Percentiles rank a stretch among this genome's conserved stretches.
Conservation (phyloP, 441 rosid genomes). For the Euphorbia celastroides region DNA sequence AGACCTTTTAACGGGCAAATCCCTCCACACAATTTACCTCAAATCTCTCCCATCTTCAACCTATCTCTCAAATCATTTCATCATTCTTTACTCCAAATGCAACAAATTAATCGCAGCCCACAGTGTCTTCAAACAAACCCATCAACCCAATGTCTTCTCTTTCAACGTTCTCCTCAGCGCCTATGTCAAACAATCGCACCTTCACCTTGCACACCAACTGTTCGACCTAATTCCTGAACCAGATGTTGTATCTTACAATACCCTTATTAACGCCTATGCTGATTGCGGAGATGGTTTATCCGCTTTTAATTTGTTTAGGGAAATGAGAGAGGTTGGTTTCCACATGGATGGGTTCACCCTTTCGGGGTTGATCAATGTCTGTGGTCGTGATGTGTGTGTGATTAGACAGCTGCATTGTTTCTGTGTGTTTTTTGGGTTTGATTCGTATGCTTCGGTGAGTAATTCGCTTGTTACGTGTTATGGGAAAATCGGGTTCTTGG, state of each 20-base stretch:
- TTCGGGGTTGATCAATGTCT: slow-evolving; percentile 65
- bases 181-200: slow-evolving; percentile 40
- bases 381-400: slow-evolving; percentile 34
- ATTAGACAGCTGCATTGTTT: slow-evolving; percentile 62
- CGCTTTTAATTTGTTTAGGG: slow-evolving; percentile 42
- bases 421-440: slow-evolving; percentile 49
- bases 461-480: slow-evolving; percentile 61
- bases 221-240: slow-evolving; percentile 76
- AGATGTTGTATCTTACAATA: slow-evolving; percentile 71
- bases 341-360: slow-evolving; percentile 69
- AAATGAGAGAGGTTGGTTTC: slow-evolving; percentile 45
- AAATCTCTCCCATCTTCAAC: slow-evolving; percentile 46
- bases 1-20: slow-evolving; percentile 53
- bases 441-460: slow-evolving; percentile 57
- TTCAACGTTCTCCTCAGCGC: slow-evolving; percentile 61
- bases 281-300: slow-evolving; percentile 39
- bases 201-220: slow-evolving; percentile 46
- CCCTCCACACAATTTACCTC: slow-evolving; percentile 56
- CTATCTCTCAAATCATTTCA: slow-evolving; percentile 80
- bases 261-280: slow-evolving; percentile 69
- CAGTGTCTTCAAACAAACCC: slow-evolving; percentile 41
- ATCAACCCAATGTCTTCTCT: slow-evolving; percentile 62
- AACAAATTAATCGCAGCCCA: slow-evolving; percentile 46
- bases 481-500: slow-evolving; percentile 52
- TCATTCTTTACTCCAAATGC: slow-evolving; percentile 82